Base-by-base conservation (phyloP, 352 stramenopile species). In the Globisporangium radiosum region DNA sequence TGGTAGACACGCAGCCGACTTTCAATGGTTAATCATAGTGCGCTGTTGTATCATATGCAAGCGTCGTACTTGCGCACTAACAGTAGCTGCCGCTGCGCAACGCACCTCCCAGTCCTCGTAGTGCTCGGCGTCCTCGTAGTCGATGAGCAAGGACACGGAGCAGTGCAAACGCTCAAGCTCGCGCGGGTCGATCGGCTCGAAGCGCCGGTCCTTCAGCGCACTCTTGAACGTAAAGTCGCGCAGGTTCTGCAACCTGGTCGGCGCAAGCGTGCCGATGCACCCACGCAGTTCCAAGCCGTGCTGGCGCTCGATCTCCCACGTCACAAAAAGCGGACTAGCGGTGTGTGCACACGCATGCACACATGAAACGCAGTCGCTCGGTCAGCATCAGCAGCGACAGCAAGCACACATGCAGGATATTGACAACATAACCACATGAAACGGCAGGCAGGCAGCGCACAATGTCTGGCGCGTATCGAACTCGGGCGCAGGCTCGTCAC, bases 211-310 rank as follows among this genome's bases (percentile, higher is more conserved):
- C 49, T 81, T 81, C 43, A 93, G 67, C 25, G 83, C 83, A 59
- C 81, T 91, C 64, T 92, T 92, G 65, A 92, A 90, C 40, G 78
- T 87, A 58, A 92, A 93, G 52, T 90, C 80, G 39, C 79, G 81
- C 57, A 93, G 54, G 45, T 90, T 90, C 15, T 65, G 62, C 48
- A 93, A 65, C 42, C 64, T 66, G 6, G 81, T 92, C 48, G 81
- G 81, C 25, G 80, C 60, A 42, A 93, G 66, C 43, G 83, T 93
- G 52, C 83, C 83, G 60, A 93, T 93, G 66, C 83, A 93, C 54
- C 83, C 83, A 40, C 83, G 83, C 52, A 93, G 56, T 7, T 72
- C 65, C 39, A 67, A 66, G 15, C 72, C 73, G 50, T 71, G 68
- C 13, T 75, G 54, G 44, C 73, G 63, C 61, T 92, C 83, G 55